Conservation (phyloP, 2,329 filamentous ascomycete genomes). For the Aspergillus novofumigatus region DNA sequence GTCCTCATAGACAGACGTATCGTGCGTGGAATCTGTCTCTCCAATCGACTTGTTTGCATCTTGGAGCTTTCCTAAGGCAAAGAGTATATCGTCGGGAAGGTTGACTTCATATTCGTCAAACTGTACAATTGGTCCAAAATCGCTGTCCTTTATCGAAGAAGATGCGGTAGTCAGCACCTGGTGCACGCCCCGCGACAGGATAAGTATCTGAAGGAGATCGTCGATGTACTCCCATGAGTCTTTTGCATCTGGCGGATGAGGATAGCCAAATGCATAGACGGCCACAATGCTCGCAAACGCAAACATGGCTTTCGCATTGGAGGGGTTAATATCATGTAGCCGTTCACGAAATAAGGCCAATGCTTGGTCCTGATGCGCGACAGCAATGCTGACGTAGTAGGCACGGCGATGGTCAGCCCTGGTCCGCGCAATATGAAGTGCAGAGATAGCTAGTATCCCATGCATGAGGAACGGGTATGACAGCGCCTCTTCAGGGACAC, state of each 20-base stretch:
- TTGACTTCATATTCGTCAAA: conserved; percentile 18
- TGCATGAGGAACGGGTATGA: conserved; percentile 35
- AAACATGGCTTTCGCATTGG: conserved; percentile 40
- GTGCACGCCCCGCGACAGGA: conserved; percentile 33
- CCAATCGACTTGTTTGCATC: conserved; percentile 25
- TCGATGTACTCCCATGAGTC: conserved; percentile 28
- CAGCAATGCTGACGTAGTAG: conserved; percentile 33
- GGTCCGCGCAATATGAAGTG: conserved; percentile 32
- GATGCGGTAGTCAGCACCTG: conserved; percentile 27
- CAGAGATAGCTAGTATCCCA: conserved; percentile 32
- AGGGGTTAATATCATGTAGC: conserved; percentile 28
- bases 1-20: conserved; percentile 18
- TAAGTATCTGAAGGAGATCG: conserved; percentile 30
- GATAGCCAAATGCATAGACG: conserved; percentile 37
- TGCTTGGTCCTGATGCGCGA: conserved; percentile 33
- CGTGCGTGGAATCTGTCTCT: conserved; percentile 18
- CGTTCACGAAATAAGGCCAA: conserved; percentile 32
- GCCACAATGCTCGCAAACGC: conserved; percentile 35
- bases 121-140: conserved; percentile 26
- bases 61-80: conserved; percentile 19
- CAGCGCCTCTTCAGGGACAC: conserved; percentile 31
- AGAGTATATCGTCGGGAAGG: conserved; percentile 18
- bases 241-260: conserved; percentile 22
- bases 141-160: conserved; percentile 19
- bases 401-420: conserved; percentile 20